Percentiles rank a stretch among this genome's conserved stretches.
These are phyloP conservation scores for Rhynchosporium graminicola DNA, from an alignment of 2,329 filamentous ascomycete species.

Conservation along the genomic window DNA sequence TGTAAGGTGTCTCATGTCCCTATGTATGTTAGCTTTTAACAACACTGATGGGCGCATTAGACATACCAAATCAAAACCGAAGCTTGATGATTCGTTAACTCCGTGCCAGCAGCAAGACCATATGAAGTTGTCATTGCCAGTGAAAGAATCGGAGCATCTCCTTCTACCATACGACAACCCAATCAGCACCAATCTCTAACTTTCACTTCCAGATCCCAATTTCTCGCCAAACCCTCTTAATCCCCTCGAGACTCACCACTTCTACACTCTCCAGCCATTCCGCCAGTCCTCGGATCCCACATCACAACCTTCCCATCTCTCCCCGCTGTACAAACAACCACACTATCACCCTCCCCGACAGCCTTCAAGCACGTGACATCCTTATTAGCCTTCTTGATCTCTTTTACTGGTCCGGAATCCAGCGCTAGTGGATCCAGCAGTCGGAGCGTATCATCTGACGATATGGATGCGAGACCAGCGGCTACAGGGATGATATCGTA, in stretches of 20 bases:
- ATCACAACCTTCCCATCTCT: conserved; percentile 67
- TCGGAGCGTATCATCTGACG: conserved; percentile 70
- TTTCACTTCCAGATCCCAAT: no score
- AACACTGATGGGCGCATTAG: no score
- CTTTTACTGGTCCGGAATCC: conserved; percentile 50
- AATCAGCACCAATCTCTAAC: conserved; percentile 4
- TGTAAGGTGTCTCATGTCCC: conserved; percentile 58
- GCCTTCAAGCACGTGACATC: conserved; percentile 65
- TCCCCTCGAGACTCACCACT: conserved; percentile 36
- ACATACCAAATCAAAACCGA: conserved; percentile 62
- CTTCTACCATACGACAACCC: conserved; percentile 38
- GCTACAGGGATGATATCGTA: conserved; percentile 44
- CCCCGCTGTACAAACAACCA: conserved; percentile 67
- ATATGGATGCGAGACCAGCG: conserved; percentile 49
- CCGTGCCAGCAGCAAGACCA: conserved; percentile 71
- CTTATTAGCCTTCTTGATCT: conserved; percentile 55
- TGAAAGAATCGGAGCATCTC: conserved; percentile 59
- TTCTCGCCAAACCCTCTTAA: no score
- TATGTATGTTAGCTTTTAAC: conserved; percentile 35
- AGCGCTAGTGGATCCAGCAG: conserved; percentile 63
- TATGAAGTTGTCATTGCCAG: conserved; percentile 61
- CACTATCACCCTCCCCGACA: conserved; percentile 39
- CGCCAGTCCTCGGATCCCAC: conserved; percentile 62
- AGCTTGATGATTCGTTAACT: conserved; percentile 64
- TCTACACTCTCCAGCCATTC: conserved; percentile 45